These are phyloP conservation scores for Peronospora belbahrii DNA, from an alignment of 352 stramenopile species.

Conservation along the genomic window DNA sequence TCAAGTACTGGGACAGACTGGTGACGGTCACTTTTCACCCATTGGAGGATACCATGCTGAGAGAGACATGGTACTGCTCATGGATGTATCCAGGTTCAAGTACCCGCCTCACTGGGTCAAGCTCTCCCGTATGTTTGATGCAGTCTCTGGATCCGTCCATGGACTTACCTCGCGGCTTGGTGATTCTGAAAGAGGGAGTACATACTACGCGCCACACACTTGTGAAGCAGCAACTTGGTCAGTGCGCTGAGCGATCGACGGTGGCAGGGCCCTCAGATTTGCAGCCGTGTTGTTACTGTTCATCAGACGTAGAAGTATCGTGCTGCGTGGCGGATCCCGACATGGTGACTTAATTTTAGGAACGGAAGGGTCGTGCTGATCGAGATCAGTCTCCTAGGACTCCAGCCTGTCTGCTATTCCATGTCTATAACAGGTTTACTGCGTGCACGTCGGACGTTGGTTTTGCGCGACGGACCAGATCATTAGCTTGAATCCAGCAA, in stretches of 20 bases:
- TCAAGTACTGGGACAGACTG: constrained; percentile 89
- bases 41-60: constrained; percentile 91
- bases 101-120: constrained; percentile 89
- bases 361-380: not conserved
- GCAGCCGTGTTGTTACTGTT: constrained; percentile 29
- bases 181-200: constrained; percentile 27
- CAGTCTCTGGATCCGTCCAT: constrained; percentile 41
- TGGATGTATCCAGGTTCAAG: constrained; percentile 95
- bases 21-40: constrained; percentile 94
- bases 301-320: constrained; percentile 16
- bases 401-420: constrained; percentile 6
- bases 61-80: constrained; percentile 90
- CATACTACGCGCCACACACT: constrained; percentile 36
- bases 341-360: constrained; percentile 8
- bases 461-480: too few species aligned
- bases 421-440: too few species aligned
- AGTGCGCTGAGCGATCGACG: constrained; percentile 21
- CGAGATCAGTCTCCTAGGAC: not conserved
- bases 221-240: constrained; percentile 40
- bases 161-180: constrained; percentile 25
- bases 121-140: constrained; percentile 41
- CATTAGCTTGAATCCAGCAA: constrained; percentile 13
- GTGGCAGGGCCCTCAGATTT: constrained; percentile 8
- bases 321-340: constrained; percentile 20
- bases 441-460: too few species aligned